Conservation (phyloP, 2,329 filamentous ascomycete genomes). For the Cordyceps cateniannulata region DNA sequence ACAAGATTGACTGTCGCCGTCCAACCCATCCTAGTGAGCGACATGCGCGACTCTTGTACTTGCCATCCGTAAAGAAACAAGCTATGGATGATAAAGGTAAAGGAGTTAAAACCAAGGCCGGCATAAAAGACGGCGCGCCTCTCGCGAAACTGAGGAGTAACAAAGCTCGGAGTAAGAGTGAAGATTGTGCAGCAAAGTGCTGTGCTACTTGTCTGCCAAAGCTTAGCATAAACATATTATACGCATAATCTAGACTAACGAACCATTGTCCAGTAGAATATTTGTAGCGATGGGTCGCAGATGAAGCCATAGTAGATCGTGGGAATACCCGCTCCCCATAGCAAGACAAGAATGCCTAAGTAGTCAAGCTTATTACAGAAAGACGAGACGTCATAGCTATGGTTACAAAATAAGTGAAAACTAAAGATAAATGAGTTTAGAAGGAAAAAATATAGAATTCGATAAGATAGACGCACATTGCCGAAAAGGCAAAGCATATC, state of each 20-base stretch:
- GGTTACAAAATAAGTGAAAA: constrained; percentile 7
- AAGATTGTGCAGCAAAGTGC: constrained; percentile 13
- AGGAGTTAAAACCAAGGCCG: constrained; percentile 15
- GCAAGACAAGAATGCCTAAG: constrained; percentile 5
- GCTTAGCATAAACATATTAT: background rate
- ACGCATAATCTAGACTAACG: too few species aligned
- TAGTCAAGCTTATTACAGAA: constrained; percentile 12
- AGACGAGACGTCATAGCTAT: background rate
- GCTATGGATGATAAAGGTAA: constrained; percentile 15
- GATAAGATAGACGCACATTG: constrained; percentile 12
- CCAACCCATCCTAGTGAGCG: constrained; percentile 13
- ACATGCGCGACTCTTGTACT: constrained; percentile 15
- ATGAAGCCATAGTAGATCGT: constrained; percentile 16
- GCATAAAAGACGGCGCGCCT: constrained; percentile 15
- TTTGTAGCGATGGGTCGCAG: constrained; percentile 13
- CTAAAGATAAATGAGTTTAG: background rate
- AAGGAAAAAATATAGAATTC: too few species aligned
- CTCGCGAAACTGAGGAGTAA: constrained; percentile 10
- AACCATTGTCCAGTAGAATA: constrained; percentile 16
- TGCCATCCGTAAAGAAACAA: constrained; percentile 15
- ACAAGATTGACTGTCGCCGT: constrained; percentile 14
- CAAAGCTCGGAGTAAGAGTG: constrained; percentile 15
- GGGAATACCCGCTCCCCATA: constrained; percentile 10
- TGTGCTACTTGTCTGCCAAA: constrained; percentile 3
- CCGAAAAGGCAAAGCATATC: constrained; percentile 16